Percentiles rank a stretch among this genome's conserved stretches.
phyloP scores from a whole-genome alignment of 345 rosid genomes.

The Salix purpurea region DNA sequence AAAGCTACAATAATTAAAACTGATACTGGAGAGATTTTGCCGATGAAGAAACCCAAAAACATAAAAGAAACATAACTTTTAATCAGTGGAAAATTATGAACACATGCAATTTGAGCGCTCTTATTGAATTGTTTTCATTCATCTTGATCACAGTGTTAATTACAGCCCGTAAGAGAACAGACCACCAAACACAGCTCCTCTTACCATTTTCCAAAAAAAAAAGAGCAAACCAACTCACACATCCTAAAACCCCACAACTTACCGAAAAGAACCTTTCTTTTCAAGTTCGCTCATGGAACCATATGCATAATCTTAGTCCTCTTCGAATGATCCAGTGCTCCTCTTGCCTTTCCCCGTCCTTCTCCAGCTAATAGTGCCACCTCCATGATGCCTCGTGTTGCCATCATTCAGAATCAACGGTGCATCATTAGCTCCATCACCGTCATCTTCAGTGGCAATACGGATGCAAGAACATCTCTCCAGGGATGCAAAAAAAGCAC shows the following conservation, averaged over 20 bases:
- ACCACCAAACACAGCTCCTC: background rate
- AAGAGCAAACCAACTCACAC: background rate
- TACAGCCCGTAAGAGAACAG: background rate
- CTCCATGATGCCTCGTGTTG: slow-evolving; percentile 21
- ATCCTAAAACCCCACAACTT: slow-evolving; percentile 14
- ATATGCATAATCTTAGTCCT: background rate
- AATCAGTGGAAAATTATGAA: background rate
- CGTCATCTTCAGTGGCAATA: slow-evolving; percentile 50
- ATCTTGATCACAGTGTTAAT: background rate
- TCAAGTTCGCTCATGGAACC: background rate
- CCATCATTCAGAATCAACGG: slow-evolving; percentile 53
- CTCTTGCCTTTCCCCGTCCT: slow-evolving; percentile 36
- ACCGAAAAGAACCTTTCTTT: background rate
- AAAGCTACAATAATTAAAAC: background rate
- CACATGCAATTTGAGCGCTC: background rate
- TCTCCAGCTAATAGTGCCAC: slow-evolving; percentile 25
- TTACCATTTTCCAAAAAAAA: background rate
- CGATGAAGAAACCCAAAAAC: background rate
- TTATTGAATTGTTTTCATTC: slow-evolving; percentile 9
- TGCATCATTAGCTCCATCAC: slow-evolving; percentile 44
- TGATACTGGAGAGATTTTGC: background rate
- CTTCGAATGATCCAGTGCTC: background rate
- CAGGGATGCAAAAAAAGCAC: slow-evolving; percentile 57
- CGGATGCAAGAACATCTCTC: slow-evolving; percentile 63
- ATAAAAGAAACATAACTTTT: background rate